Evolutionary conservation across 108 stramenopile genomes (phyloP).

Genomic region (Conticribra guillardii): DNA sequence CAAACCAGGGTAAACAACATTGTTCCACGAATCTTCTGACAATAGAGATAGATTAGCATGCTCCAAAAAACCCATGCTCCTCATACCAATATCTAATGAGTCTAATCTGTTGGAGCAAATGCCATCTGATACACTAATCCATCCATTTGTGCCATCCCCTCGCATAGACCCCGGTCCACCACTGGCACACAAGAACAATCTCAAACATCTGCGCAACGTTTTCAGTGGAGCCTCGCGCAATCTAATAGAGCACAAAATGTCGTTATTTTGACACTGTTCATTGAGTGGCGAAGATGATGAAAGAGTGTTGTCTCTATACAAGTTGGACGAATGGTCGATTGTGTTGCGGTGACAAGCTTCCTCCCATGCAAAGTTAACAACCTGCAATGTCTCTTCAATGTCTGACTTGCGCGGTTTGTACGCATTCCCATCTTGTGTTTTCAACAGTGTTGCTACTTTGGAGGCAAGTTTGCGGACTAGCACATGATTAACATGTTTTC

Average conservation of each 20-base stretch:
- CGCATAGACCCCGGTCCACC: conserved; percentile 84
- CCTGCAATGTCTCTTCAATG: conserved; percentile 14
- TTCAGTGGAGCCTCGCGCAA: conserved; percentile 68
- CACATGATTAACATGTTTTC: conserved; percentile 64
- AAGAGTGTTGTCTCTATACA: not conserved
- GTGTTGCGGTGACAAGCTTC: not conserved
- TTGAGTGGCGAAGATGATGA: not conserved
- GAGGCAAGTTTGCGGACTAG: conserved; percentile 59
- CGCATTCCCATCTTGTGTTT: not conserved
- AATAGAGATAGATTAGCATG: conserved; percentile 27
- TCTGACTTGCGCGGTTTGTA: conserved; percentile 22
- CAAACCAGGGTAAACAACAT: conserved; percentile 66
- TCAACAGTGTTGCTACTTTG: conserved; percentile 19
- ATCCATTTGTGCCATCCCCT: conserved; percentile 78
- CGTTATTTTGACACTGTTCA: no score
- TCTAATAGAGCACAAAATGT: conserved; percentile 36
- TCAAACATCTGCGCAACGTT: conserved; percentile 52
- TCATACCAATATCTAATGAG: no score
- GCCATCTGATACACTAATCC: conserved; percentile 57
- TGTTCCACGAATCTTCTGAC: conserved; percentile 57
- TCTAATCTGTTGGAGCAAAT: conserved; percentile 18
- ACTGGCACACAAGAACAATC: conserved; percentile 76
- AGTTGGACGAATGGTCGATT: not conserved
- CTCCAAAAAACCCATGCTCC: no score
- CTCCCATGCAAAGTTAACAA: conserved; percentile 23